Conservation (phyloP, 176 grass and related monocot genomes). For the Cenchrus purpureus region DNA sequence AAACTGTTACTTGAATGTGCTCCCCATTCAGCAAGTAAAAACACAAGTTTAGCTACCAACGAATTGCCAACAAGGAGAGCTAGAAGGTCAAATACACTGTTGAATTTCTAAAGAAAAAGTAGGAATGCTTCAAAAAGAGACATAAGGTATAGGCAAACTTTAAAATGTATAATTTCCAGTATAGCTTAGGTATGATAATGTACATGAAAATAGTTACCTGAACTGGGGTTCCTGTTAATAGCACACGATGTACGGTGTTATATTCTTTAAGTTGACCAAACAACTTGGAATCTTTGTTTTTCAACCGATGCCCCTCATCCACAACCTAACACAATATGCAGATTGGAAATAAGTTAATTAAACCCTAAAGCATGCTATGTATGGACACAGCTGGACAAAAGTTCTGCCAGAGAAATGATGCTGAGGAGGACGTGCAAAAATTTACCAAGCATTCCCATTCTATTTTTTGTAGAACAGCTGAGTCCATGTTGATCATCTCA, state of each 20-base stretch:
- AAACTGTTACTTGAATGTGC: constrained; percentile 26
- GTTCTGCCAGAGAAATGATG: constrained; percentile 27
- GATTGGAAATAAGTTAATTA: constrained; percentile 7
- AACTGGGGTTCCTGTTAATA: constrained; percentile 97
- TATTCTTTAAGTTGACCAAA: constrained; percentile 94
- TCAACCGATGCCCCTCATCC: constrained; percentile 97
- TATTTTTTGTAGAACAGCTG: constrained; percentile 79
- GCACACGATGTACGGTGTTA: constrained; percentile 90
- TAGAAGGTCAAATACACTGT: constrained; percentile 3
- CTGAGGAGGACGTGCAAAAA: background rate
- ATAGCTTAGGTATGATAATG: constrained; percentile 10
- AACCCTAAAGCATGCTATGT: constrained; percentile 24
- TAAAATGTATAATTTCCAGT: constrained; percentile 6
- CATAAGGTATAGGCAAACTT: background rate
- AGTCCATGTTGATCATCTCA: constrained; percentile 99
- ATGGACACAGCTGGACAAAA: constrained; percentile 17
- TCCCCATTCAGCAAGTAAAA: constrained; percentile 22
- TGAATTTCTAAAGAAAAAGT: constrained; percentile 10
- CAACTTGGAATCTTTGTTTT: constrained; percentile 99
- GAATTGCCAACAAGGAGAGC: background rate
- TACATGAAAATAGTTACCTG: constrained; percentile 66
- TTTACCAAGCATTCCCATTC: constrained; percentile 98
- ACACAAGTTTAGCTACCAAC: background rate
- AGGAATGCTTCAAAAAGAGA: constrained; percentile 18
- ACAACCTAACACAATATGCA: constrained; percentile 69